Conservation (phyloP, 2,329 filamentous ascomycete species). For the Paracamarosporium sp. region DNA sequence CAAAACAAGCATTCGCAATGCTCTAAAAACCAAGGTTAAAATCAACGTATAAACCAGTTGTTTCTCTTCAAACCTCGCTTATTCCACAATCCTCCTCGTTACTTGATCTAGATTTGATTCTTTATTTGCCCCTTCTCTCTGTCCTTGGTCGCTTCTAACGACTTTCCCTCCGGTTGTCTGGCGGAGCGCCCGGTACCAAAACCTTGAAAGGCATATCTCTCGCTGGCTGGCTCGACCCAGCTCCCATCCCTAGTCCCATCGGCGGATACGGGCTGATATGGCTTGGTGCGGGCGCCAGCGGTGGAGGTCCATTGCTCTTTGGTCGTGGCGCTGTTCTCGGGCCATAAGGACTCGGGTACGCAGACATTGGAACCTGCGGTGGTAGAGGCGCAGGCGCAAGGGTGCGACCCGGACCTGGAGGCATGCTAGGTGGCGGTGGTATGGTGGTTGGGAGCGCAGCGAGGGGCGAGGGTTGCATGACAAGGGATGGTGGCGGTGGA, state of each 20-base stretch:
- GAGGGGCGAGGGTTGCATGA: conserved; percentile 35
- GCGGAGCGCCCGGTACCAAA: conserved; percentile 35
- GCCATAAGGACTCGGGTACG: conserved; percentile 23
- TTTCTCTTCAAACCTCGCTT: no score
- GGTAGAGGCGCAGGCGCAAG: conserved; percentile 32
- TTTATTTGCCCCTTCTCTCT: not conserved
- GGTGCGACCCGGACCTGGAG: conserved; percentile 19
- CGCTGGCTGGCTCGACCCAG: conserved; percentile 1
- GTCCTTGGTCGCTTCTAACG: conserved; percentile 23
- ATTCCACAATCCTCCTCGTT: not conserved
- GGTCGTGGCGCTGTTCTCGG: conserved; percentile 19
- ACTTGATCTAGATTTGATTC: not conserved
- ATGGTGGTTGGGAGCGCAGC: conserved; percentile 23
- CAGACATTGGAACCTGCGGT: conserved; percentile 17
- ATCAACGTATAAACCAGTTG: no score
- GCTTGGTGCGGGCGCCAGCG: conserved; percentile 38
- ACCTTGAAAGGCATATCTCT: conserved; percentile 40
- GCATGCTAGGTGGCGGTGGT: conserved; percentile 2
- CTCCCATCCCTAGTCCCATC: conserved; percentile 1
- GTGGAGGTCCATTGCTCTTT: conserved; percentile 21
- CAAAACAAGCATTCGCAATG: no score
- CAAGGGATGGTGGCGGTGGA: conserved; percentile 28
- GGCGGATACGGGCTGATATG: conserved; percentile 37
- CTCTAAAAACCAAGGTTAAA: no score
- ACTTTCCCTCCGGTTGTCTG: conserved; percentile 30